Conservation (phyloP, 1,139 yeast species). For the Spencermartinsiella ligniputridi region DNA sequence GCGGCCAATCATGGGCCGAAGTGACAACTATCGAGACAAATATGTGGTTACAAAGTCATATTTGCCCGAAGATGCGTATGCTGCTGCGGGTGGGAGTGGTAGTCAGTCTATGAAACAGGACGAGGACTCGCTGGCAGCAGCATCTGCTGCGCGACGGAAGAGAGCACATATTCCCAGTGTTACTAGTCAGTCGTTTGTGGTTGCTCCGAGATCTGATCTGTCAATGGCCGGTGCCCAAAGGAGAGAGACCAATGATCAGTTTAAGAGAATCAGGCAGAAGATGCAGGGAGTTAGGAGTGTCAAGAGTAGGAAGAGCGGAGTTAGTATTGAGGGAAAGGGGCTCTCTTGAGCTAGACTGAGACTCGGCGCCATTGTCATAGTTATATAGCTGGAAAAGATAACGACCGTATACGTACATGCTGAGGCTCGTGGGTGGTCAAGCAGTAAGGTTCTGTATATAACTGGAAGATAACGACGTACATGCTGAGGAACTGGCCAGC, state of each 20-base stretch:
- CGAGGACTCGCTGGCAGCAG: slow-evolving; percentile 71
- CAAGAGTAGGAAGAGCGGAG: slow-evolving; percentile 57
- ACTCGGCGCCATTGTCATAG: too few relatives aligned
- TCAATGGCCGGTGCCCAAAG: slow-evolving; percentile 39
- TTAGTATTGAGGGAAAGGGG: slow-evolving; percentile 65
- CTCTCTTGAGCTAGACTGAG: too few relatives aligned
- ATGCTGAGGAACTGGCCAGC: too few relatives aligned
- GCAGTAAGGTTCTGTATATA: too few relatives aligned
- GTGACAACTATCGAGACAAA: slow-evolving; percentile 91
- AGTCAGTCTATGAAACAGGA: slow-evolving; percentile 13
- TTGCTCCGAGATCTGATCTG: slow-evolving; percentile 71
- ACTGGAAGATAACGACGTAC: too few relatives aligned
- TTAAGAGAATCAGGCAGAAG: slow-evolving; percentile 62
- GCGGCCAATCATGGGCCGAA: slow-evolving; percentile 92
- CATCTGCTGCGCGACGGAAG: slow-evolving; percentile 79
- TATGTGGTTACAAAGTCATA: slow-evolving; percentile 66
- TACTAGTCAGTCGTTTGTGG: slow-evolving; percentile 80
- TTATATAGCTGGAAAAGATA: too few relatives aligned
- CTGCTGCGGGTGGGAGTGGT: slow-evolving; percentile 7
- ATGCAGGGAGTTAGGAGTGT: slow-evolving; percentile 46
- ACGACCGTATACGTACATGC: too few relatives aligned
- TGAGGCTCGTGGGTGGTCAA: too few relatives aligned
- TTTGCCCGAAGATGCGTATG: slow-evolving; percentile 44
- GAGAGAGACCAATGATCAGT: slow-evolving; percentile 57
- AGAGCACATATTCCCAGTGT: slow-evolving; percentile 94